Evolutionary conservation across 805 yeast genomes (phyloP).

Genomic region (Candida morakotiae): DNA sequence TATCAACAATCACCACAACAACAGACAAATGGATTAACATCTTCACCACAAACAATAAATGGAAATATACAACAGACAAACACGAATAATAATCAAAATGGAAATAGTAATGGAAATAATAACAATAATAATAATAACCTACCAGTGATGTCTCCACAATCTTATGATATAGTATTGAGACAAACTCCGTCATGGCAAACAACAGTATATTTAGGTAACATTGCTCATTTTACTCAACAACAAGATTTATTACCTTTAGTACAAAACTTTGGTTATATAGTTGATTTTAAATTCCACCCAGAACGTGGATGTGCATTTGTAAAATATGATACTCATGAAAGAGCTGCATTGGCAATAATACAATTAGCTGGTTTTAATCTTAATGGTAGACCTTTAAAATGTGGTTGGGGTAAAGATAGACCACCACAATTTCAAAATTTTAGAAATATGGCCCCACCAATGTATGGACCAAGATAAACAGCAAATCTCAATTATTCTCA

Average conservation of each 20-base stretch:
- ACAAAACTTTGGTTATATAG: conserved; percentile 77
- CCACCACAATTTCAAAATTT: conserved; percentile 28
- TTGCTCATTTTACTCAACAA: conserved; percentile 73
- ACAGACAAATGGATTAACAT: conserved; percentile 3
- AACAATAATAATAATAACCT: conserved; percentile 8
- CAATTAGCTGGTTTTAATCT: conserved; percentile 68
- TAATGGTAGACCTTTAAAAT: conserved; percentile 73
- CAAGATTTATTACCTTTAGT: conserved; percentile 68
- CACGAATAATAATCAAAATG: conserved; percentile 7
- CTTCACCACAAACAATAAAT: not conserved
- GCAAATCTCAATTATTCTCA: conserved; percentile 5
- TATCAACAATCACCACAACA: conserved; percentile 5
- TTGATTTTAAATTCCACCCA: conserved; percentile 74
- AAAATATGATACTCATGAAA: conserved; percentile 79
- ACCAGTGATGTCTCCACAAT: conserved; percentile 46
- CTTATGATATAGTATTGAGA: conserved; percentile 66
- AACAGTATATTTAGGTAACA: conserved; percentile 83
- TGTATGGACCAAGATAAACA: conserved; percentile 24
- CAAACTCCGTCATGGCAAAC: conserved; percentile 82
- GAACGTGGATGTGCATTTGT: conserved; percentile 88
- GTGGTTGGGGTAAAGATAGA: conserved; percentile 81
- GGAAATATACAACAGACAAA: conserved; percentile 3
- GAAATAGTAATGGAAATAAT: conserved; percentile 11
- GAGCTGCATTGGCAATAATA: conserved; percentile 84
- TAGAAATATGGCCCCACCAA: conserved; percentile 21